Evolutionary conservation across 169 alveolate species (phyloP), one percentile per base, ranked within the genome.

Genomic region (Plasmodium vivax): DNA sequence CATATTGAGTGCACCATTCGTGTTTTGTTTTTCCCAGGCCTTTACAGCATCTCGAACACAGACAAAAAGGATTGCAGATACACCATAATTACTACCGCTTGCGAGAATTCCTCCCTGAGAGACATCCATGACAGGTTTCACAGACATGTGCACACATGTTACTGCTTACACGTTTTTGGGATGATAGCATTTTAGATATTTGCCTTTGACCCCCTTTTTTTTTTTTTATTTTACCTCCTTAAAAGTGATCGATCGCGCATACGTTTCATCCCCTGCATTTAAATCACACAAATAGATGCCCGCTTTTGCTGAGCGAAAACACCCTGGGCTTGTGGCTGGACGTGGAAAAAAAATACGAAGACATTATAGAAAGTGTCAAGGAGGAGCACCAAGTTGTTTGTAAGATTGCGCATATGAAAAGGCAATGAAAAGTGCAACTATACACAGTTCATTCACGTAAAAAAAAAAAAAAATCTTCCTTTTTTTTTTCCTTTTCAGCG

Each of bases 91-190:
- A 84, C 93, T 43, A 84, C 83, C 16, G 74, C 80, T 41, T 38
- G 84, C 34, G 93, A 84, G 32, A 84, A 84, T 72, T 36, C 93
- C 47, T 43, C 74, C 75, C 34, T 84, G 51, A 36, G 36, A 43
- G 93, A 68, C 77, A 84, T 84, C 23, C 68, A 84, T 4, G 93
- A 84, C 51, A 84, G 93, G 93, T 84, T 84, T 41, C 77, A 51
- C 23, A 41, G 12, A 84, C 43, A 83, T 36, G 19, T 84, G 19
- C 38, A 54, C 38, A 23, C 43, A n/a, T 54, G 34, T 7, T 47
- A 47, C 8, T 23, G 71, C 62, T 47, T 38, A 23, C 36, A 14
- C 32, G 0, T 82, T 54, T 51, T 23, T 23, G 62, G 45, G 38
- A 14, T 5, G 34, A 27, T n/a, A 51, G 32, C 19, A 47, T 32